Evolutionary conservation across 352 stramenopile species (phyloP).

Genomic region (Pythium aphanidermatum): DNA sequence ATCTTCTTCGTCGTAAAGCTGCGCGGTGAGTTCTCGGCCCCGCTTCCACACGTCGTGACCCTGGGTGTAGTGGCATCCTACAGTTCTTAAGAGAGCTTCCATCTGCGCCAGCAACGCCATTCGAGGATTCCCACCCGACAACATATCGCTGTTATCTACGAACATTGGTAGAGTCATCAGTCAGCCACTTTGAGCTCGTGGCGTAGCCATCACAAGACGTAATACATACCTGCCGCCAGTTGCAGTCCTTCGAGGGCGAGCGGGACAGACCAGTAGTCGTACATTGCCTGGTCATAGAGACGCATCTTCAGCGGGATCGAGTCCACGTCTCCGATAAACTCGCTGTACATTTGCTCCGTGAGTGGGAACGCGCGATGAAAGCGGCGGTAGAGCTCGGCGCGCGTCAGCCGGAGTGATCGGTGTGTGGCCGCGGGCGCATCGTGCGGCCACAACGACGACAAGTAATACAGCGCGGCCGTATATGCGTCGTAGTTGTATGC

Average conservation of each 20-base stretch:
- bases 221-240: conserved; percentile 30
- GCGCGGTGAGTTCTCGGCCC: conserved; percentile 34
- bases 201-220: too few species aligned
- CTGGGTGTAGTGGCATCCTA: conserved; percentile 45
- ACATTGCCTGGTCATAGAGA: conserved; percentile 32
- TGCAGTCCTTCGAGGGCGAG: conserved; percentile 33
- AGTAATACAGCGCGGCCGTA: conserved; percentile 15
- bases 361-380: conserved; percentile 59
- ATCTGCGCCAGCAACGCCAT: conserved; percentile 25
- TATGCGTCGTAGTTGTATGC: conserved; percentile 19
- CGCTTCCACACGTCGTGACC: conserved; percentile 59
- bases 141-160: conserved; percentile 4
- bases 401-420: conserved; percentile 22
- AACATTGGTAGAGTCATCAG: not conserved
- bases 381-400: conserved; percentile 26
- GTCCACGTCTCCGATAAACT: conserved; percentile 41
- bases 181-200: too few species aligned
- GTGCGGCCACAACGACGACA: conserved; percentile 16
- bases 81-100: conserved; percentile 22
- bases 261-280: conserved; percentile 55
- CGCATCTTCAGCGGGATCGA: conserved; percentile 14
- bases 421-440: conserved; percentile 6
- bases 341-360: conserved; percentile 43
- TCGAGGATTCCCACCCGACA: not conserved
- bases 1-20: conserved; percentile 30